Conservation (phyloP, 2,329 filamentous ascomycete genomes). For the Exophiala aquamarina region DNA sequence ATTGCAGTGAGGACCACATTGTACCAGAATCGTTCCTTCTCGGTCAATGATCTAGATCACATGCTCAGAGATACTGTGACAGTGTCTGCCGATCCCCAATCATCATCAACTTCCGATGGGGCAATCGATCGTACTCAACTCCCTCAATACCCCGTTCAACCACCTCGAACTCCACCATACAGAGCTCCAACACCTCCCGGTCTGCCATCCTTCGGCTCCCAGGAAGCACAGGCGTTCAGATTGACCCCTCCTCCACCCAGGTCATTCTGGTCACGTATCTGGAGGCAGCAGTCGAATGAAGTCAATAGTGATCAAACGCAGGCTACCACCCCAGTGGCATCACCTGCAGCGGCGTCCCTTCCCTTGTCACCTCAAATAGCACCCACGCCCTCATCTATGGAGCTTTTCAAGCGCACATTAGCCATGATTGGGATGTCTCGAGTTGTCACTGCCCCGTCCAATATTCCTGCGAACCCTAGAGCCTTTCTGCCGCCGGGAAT, state of each 20-base stretch:
- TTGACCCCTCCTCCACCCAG: slow-evolving; percentile 15
- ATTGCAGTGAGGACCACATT: background rate
- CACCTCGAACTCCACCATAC: slow-evolving; percentile 38
- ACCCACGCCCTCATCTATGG: slow-evolving; percentile 8
- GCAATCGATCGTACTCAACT: slow-evolving; percentile 25
- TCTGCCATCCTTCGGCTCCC: slow-evolving; percentile 43
- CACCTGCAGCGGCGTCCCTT: background rate
- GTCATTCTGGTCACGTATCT: slow-evolving; percentile 7
- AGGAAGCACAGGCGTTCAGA: slow-evolving; percentile 35
- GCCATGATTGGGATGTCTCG: slow-evolving; percentile 36
- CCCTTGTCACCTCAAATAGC: background rate
- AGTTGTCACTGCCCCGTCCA: slow-evolving; percentile 22
- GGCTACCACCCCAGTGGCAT: too few species aligned
- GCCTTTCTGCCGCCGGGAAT: slow-evolving; percentile 20
- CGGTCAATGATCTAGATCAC: slow-evolving; percentile 30
- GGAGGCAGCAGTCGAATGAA: background rate
- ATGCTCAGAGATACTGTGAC: slow-evolving; percentile 7
- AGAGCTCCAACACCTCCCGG: slow-evolving; percentile 44
- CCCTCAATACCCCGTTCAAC: slow-evolving; percentile 34
- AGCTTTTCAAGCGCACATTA: slow-evolving; percentile 30
- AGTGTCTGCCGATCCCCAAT: slow-evolving; percentile 8
- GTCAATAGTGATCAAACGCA: background rate
- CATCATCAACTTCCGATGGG: slow-evolving; percentile 26
- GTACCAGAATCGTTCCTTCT: slow-evolving; percentile 26
- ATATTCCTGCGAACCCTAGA: slow-evolving; percentile 4